Evolutionary conservation across 306 rosid species (phyloP).

Genomic region (Cicer bijugum): DNA sequence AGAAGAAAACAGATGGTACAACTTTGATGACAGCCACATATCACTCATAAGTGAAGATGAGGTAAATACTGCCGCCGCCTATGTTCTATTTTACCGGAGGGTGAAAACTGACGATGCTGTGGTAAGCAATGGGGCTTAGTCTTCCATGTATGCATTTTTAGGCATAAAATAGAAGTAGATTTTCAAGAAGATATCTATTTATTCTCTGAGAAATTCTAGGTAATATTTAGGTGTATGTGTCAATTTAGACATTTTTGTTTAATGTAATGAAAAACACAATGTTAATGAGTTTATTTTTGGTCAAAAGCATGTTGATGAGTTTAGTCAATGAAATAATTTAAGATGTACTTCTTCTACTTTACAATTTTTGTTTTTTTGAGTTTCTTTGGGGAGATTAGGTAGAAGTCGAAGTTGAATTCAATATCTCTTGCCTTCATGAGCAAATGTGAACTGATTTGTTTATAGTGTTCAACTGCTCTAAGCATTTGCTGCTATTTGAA

Average conservation of each 20-base stretch:
- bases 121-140: constrained; percentile 63
- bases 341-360: constrained; percentile 28
- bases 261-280: constrained; percentile 31
- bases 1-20: constrained; percentile 93
- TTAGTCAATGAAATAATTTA: constrained; percentile 24
- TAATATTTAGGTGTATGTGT: constrained; percentile 41
- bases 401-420: constrained; percentile 19
- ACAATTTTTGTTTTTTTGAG: constrained; percentile 12
- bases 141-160: constrained; percentile 40
- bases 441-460: constrained; percentile 15
- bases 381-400: constrained; percentile 9
- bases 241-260: constrained; percentile 26
- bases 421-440: background rate
- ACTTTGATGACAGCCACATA: constrained; percentile 91
- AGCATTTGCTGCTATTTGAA: constrained; percentile 12
- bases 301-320: constrained; percentile 43
- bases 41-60: constrained; percentile 90
- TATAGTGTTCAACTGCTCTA: constrained; percentile 11
- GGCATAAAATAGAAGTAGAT: constrained; percentile 48
- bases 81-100: constrained; percentile 90
- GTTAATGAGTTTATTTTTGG: constrained; percentile 35
- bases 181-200: constrained; percentile 14
- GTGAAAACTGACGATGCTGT: constrained; percentile 64
- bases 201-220: constrained; percentile 18
- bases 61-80: constrained; percentile 88